phyloP scores from a whole-genome alignment of 2,329 filamentous ascomycete species.

The Iodosphaeria phyllophila region DNA sequence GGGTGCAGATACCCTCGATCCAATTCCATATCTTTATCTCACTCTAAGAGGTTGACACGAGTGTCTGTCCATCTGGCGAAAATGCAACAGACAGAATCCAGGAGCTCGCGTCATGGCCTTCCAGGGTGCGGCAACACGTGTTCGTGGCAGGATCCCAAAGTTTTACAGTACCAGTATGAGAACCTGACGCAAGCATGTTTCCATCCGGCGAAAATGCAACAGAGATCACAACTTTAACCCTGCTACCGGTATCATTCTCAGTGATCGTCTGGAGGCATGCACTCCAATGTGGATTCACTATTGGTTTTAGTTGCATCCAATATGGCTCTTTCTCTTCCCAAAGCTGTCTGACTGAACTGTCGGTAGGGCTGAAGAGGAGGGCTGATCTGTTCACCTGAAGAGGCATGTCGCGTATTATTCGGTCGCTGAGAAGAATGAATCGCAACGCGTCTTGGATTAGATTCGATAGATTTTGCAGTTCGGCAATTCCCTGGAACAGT shows the following conservation, averaged over 20 bases:
- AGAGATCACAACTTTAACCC: background rate
- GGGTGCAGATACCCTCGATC: background rate
- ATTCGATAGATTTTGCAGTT: too few relatives aligned
- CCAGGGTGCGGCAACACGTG: background rate
- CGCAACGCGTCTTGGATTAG: conserved; percentile 12
- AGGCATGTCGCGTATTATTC: conserved; percentile 10
- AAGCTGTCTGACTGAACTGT: conserved; percentile 6
- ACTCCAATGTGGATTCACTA: conserved; percentile 1
- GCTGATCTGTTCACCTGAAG: conserved; percentile 15
- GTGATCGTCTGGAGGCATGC: conserved; percentile 2
- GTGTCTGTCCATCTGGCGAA: background rate
- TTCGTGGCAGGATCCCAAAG: conserved; percentile 1
- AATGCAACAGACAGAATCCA: background rate
- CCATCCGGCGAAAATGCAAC: conserved; percentile 1
- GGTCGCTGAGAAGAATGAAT: conserved; percentile 11
- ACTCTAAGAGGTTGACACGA: conserved; percentile 1
- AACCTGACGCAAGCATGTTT: background rate
- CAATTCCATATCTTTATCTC: background rate
- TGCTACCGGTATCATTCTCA: conserved; percentile 5
- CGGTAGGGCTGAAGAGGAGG: conserved; percentile 13
- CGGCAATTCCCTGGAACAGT: too few relatives aligned
- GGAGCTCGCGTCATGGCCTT: background rate
- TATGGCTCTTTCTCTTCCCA: conserved; percentile 6
- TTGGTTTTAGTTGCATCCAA: conserved; percentile 5
- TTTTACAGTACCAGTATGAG: background rate